phyloP scores from a whole-genome alignment of 2,329 filamentous ascomycete genomes.

The Chaetothyriales sp. region DNA sequence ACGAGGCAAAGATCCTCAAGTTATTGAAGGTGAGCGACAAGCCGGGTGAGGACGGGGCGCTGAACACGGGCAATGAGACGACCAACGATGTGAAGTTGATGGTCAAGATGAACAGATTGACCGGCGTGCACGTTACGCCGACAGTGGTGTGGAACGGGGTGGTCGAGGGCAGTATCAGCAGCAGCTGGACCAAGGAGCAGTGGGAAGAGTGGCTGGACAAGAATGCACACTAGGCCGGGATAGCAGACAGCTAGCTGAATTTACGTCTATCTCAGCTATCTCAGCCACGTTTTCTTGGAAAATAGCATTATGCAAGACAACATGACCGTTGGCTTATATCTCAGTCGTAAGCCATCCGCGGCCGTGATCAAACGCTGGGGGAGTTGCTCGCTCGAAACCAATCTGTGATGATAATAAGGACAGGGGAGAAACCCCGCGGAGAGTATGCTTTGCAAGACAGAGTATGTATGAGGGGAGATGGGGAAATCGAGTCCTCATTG shows the following conservation, averaged over 20 bases:
- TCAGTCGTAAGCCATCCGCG: background rate
- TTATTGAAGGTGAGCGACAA: slow-evolving; percentile 57
- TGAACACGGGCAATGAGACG: slow-evolving; percentile 70
- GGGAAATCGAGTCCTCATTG: slow-evolving; percentile 19
- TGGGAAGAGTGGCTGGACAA: slow-evolving; percentile 74
- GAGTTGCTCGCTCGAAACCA: background rate
- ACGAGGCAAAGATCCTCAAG: slow-evolving; percentile 55
- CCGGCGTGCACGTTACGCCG: slow-evolving; percentile 79
- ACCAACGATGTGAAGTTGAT: slow-evolving; percentile 76
- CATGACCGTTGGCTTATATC: background rate
- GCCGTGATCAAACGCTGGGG: background rate
- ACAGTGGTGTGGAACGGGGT: slow-evolving; percentile 78
- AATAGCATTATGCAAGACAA: background rate
- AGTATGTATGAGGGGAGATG: background rate
- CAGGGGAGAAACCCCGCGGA: background rate
- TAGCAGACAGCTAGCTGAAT: background rate
- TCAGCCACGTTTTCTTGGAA: background rate
- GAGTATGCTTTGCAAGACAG: background rate
- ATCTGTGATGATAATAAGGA: background rate
- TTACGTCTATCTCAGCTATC: background rate
- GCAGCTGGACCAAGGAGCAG: slow-evolving; percentile 62
- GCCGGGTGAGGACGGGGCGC: slow-evolving; percentile 49
- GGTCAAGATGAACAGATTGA: slow-evolving; percentile 59
- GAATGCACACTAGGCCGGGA: slow-evolving; percentile 38
- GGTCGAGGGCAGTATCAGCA: slow-evolving; percentile 64